Conservation (phyloP, 1,284 basidiomycete genomes). For the Puccinia coronata region DNA sequence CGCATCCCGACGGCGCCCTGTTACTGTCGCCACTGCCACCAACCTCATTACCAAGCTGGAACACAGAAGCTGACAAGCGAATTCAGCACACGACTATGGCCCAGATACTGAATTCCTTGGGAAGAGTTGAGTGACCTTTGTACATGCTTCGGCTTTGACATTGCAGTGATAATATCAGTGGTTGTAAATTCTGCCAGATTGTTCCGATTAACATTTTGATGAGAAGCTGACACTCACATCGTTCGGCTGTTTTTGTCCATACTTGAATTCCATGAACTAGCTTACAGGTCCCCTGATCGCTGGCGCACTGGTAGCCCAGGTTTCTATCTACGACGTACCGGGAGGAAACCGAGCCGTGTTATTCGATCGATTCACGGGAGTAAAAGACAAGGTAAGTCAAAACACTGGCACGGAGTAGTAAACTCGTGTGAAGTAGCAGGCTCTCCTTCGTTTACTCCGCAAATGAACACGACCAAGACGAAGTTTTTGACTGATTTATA, state of each 20-base stretch:
- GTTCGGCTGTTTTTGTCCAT: neutral
- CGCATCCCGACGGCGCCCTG: too few species aligned
- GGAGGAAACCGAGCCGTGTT: conserved; percentile 78
- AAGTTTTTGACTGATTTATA: conserved; percentile 9
- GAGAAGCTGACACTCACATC: neutral
- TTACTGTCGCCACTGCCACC: neutral
- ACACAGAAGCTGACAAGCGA: neutral
- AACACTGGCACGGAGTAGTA: conserved; percentile 51
- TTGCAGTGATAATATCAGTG: neutral
- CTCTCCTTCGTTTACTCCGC: neutral
- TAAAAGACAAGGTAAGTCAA: conserved; percentile 69
- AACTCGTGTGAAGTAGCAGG: neutral
- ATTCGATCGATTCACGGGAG: conserved; percentile 96
- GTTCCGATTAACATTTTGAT: neutral
- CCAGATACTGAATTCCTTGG: conserved; percentile 31
- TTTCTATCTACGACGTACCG: conserved; percentile 59
- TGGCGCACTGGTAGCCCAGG: conserved; percentile 58
- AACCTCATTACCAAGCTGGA: neutral
- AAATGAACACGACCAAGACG: neutral
- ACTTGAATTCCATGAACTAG: neutral
- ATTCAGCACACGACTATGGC: neutral
- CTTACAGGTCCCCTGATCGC: conserved; percentile 57
- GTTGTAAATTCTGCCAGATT: neutral
- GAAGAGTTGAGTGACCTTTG: conserved; percentile 21
- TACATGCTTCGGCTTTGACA: neutral